Conservation (phyloP, 2,329 filamentous ascomycete genomes). For the Daldinia sp. region DNA sequence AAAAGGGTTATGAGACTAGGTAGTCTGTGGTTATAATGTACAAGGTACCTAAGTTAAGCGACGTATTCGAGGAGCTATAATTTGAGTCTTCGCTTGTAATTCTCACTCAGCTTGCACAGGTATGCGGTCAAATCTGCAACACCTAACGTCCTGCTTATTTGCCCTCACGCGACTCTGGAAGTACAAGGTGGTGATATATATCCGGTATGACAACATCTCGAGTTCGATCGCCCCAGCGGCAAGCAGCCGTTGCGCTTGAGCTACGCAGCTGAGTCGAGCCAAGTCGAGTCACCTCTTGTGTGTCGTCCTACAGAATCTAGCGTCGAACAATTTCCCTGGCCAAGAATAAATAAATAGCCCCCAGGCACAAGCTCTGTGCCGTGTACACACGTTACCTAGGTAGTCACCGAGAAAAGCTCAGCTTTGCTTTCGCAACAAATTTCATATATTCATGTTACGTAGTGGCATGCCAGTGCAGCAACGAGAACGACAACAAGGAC, state of each 20-base stretch:
- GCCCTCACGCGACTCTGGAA: not conserved
- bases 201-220: not conserved
- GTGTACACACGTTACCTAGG: not conserved
- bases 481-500: not conserved
- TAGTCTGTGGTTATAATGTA: not conserved
- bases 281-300: not conserved
- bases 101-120: not conserved
- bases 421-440: constrained; percentile 8
- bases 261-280: not conserved
- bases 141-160: not conserved
- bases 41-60: too few relatives aligned
- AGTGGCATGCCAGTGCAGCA: constrained; percentile 14
- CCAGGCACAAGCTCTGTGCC: not conserved
- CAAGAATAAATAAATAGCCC: not conserved
- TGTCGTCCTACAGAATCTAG: not conserved
- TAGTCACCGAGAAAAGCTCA: not conserved
- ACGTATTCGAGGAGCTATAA: too few relatives aligned
- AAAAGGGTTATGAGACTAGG: not conserved
- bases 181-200: constrained; percentile 3
- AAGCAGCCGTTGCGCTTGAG: not conserved
- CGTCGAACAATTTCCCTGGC: not conserved
- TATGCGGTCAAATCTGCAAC: not conserved
- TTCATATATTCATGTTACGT: constrained; percentile 28
- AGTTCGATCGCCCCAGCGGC: not conserved
- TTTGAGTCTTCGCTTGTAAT: not conserved